Percentiles rank a stretch among this genome's conserved stretches.
phyloP scores from a whole-genome alignment of 2,329 filamentous ascomycete genomes.

The Mariannaea elegans region DNA sequence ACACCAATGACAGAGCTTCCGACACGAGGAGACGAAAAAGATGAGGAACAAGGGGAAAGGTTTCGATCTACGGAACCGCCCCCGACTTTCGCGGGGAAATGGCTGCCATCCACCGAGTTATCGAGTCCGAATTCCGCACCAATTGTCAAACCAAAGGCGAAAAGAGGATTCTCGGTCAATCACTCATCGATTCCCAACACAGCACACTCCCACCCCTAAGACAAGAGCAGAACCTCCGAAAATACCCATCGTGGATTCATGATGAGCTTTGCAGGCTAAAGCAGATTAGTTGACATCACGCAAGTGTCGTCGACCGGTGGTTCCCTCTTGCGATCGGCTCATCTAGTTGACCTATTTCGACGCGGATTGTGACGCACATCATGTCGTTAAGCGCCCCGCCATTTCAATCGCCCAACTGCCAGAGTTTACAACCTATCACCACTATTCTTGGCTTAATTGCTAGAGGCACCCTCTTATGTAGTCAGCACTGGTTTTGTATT shows the following conservation, averaged over 20 bases:
- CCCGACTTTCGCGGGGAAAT: too few species aligned
- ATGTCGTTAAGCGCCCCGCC: slow-evolving; percentile 28
- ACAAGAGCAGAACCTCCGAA: slow-evolving; percentile 19
- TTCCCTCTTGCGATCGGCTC: slow-evolving; percentile 22
- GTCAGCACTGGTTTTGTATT: too few species aligned
- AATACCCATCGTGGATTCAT: slow-evolving; percentile 19
- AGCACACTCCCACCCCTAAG: not conserved
- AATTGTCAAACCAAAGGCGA: not conserved
- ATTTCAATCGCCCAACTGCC: slow-evolving; percentile 1
- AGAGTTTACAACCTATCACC: too few species aligned
- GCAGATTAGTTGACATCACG: slow-evolving; percentile 27
- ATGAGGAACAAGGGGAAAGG: not conserved
- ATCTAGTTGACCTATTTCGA: slow-evolving; percentile 11
- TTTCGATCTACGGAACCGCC: not conserved
- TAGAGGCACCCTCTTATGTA: too few species aligned
- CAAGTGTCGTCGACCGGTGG: slow-evolving; percentile 30
- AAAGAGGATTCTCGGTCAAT: too few species aligned
- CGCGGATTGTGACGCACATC: slow-evolving; percentile 11
- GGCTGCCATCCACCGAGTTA: too few species aligned
- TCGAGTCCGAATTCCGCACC: not conserved
- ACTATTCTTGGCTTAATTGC: too few species aligned
- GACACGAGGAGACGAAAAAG: not conserved
- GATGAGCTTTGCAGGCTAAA: not conserved
- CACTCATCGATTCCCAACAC: too few species aligned
- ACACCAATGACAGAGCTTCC: not conserved